A percentile compares a stretch with the other conserved stretches of the same genome.
Conservation (phyloP, 177 flowering plant species). For the Tripterygium wilfordii region DNA sequence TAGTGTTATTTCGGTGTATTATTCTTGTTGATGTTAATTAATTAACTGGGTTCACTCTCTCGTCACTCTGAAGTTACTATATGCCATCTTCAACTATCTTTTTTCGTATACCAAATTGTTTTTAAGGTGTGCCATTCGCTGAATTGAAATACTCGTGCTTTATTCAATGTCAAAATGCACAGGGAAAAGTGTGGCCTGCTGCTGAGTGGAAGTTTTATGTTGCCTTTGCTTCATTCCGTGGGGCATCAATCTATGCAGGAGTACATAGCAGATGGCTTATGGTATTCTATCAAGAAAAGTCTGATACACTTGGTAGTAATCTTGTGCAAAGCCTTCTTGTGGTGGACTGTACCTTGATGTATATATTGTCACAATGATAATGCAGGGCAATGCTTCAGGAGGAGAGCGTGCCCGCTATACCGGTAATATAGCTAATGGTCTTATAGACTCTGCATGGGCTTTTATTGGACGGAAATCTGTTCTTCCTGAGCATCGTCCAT, state of each 20-base stretch:
- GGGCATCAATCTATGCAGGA: constrained; percentile 82
- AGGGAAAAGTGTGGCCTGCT: constrained; percentile 89
- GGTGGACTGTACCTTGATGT: not conserved
- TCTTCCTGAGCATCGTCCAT: constrained; percentile 70
- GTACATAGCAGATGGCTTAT: constrained; percentile 66
- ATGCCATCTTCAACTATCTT: too few species aligned
- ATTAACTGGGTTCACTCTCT: too few species aligned
- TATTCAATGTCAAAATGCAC: constrained; percentile 15
- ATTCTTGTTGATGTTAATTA: too few species aligned
- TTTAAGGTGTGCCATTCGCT: too few species aligned
- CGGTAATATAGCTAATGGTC: constrained; percentile 43
- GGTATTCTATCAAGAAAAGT: constrained; percentile 36
- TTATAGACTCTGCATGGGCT: constrained; percentile 63
- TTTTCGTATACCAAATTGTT: too few species aligned
- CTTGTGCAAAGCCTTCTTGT: not conserved
- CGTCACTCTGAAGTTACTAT: too few species aligned
- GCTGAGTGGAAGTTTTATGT: constrained; percentile 88
- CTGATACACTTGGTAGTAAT: not conserved
- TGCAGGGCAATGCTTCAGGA: constrained; percentile 98
- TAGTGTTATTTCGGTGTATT: too few species aligned
- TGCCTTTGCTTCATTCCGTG: constrained; percentile 85
- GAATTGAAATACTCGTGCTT: not conserved
- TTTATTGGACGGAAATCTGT: constrained; percentile 52
- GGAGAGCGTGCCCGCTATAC: constrained; percentile 74
- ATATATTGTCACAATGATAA: constrained; percentile 3